A percentile compares a stretch with the other conserved stretches of the same genome.
phyloP scores from a whole-genome alignment of 2,329 filamentous ascomycete species.

The Capronia coronata region DNA sequence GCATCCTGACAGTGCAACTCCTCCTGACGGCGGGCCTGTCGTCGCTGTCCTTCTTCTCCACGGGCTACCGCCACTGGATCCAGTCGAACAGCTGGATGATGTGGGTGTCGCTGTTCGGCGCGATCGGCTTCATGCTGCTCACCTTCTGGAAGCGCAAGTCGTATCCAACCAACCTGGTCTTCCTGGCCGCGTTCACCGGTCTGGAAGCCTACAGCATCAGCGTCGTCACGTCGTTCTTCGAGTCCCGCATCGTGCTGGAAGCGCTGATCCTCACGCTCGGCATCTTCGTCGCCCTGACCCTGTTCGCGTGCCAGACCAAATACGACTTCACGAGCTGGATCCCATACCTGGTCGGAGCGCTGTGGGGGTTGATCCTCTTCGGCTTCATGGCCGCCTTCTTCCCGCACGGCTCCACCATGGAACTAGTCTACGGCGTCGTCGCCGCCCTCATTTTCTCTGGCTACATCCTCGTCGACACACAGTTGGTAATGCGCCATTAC shows the following conservation, averaged over 20 bases:
- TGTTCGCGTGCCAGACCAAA: conserved; percentile 94
- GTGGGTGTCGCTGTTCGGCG: conserved; percentile 77
- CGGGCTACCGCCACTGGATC: conserved; percentile 76
- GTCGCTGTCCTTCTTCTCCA: conserved; percentile 77
- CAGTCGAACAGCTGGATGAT: conserved; percentile 76
- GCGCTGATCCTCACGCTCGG: conserved; percentile 76
- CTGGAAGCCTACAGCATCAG: conserved; percentile 91
- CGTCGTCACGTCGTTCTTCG: conserved; percentile 86
- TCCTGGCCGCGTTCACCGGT: conserved; percentile 82
- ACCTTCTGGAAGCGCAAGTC: conserved; percentile 96
- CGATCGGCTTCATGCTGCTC: conserved; percentile 75
- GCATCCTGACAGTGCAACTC: conserved; percentile 92
- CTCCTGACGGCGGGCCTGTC: conserved; percentile 75
- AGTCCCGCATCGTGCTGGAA: conserved; percentile 75
- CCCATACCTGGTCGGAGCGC: conserved; percentile 82
- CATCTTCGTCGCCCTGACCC: conserved; percentile 57
- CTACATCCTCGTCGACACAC: conserved; percentile 94
- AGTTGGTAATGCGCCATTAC: conserved; percentile 90
- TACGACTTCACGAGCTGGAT: conserved; percentile 98
- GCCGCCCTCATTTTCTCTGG: conserved; percentile 83
- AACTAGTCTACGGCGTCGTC: conserved; percentile 76
- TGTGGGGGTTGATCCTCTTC: conserved; percentile 88
- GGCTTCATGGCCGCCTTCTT: conserved; percentile 90
- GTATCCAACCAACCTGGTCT: conserved; percentile 89
- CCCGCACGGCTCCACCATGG: conserved; percentile 70